These are phyloP conservation scores for Phaeotremella skinneri DNA, from an alignment of 768 basidiomycete species.

Conservation along the genomic window DNA sequence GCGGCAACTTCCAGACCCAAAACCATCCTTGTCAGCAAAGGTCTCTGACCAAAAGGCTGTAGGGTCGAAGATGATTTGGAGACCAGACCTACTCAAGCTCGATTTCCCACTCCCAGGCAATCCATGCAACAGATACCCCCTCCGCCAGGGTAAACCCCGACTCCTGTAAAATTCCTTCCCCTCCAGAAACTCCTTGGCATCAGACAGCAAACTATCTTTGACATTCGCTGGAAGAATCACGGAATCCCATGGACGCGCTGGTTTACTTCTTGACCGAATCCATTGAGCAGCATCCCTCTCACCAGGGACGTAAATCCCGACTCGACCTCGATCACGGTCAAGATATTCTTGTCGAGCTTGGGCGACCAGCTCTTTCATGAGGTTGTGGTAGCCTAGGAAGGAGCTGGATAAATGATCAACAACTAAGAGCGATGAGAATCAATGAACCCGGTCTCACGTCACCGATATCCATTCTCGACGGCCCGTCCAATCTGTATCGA, in stretches of 20 bases:
- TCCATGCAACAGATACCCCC: conserved; percentile 24
- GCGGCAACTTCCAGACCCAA: conserved; percentile 56
- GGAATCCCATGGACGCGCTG: conserved; percentile 22
- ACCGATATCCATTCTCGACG: conserved; percentile 3
- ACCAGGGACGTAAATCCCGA: conserved; percentile 4
- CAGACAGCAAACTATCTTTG: conserved; percentile 25
- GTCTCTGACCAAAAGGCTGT: too few relatives aligned
- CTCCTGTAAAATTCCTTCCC: conserved; percentile 21
- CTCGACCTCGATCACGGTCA: not conserved
- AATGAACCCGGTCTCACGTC: conserved; percentile 8
- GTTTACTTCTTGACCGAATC: conserved; percentile 3
- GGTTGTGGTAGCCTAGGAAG: conserved; percentile 8
- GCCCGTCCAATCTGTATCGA: not conserved
- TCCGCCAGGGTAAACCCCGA: conserved; percentile 29
- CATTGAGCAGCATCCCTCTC: not conserved
- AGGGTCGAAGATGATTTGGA: not conserved
- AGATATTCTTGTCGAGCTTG: not conserved
- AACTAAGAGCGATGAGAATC: not conserved
- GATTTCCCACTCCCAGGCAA: conserved; percentile 17
- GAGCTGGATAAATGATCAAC: not conserved
- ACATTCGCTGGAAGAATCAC: conserved; percentile 22
- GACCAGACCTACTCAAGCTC: conserved; percentile 17
- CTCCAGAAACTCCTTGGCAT: conserved; percentile 26
- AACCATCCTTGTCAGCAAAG: not conserved
- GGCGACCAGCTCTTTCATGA: conserved; percentile 7